These are phyloP conservation scores for Aspergillus haitiensis DNA, from an alignment of 495 filamentous ascomycete genomes.

Conservation along the genomic window DNA sequence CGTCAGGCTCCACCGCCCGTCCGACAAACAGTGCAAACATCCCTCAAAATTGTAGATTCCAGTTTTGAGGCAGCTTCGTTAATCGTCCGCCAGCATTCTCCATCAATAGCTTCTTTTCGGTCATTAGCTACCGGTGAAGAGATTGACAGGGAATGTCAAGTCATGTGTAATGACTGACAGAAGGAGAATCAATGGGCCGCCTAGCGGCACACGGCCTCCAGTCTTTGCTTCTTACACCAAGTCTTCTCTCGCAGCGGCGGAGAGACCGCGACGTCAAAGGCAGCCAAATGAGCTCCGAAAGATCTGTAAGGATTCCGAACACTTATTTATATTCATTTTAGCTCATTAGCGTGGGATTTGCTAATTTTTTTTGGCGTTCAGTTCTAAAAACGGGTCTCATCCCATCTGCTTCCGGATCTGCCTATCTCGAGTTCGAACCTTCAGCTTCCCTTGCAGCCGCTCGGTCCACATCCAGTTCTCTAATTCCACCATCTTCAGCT, in stretches of 20 bases:
- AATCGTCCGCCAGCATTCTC: background rate
- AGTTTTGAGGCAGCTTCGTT: constrained; percentile 31
- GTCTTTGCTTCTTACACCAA: constrained; percentile 57
- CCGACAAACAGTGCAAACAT: constrained; percentile 48
- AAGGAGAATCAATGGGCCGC: constrained; percentile 86
- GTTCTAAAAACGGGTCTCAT: constrained; percentile 90
- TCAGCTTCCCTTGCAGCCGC: constrained; percentile 50
- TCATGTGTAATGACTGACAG: constrained; percentile 70
- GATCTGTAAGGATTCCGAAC: constrained; percentile 67
- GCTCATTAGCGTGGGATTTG: background rate
- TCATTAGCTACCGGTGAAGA: constrained; percentile 9
- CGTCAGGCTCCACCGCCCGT: constrained; percentile 20
- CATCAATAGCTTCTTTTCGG: constrained; percentile 4
- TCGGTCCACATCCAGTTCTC: constrained; percentile 47
- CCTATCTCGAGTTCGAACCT: constrained; percentile 84
- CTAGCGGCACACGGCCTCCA: constrained; percentile 72
- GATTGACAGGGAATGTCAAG: constrained; percentile 19
- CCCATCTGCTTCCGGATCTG: constrained; percentile 89
- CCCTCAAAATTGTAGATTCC: constrained; percentile 39
- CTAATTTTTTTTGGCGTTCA: constrained; percentile 36
- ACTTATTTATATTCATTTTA: background rate
- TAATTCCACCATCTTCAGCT: constrained; percentile 56
- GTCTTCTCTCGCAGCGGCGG: constrained; percentile 38
- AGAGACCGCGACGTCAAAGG: constrained; percentile 53
- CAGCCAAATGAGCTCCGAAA: constrained; percentile 68